phyloP scores from a whole-genome alignment of 306 rosid genomes.

The Oemleria cerasiformis region DNA sequence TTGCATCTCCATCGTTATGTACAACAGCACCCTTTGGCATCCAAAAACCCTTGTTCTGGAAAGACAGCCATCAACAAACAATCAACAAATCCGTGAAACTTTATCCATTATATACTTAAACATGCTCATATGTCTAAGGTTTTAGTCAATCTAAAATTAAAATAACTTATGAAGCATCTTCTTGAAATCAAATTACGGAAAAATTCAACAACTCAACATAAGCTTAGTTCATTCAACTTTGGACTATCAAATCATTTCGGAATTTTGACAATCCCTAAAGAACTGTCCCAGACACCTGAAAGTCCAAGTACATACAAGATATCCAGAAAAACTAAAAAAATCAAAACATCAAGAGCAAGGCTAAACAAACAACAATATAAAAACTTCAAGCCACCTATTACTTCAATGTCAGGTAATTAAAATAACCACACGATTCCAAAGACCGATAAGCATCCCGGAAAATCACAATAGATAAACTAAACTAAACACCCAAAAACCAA shows the following conservation, averaged over 20 bases:
- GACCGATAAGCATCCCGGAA: neutral
- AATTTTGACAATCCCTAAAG: neutral
- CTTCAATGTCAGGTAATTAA: neutral
- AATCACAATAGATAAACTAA: neutral
- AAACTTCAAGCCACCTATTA: neutral
- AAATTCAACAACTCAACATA: neutral
- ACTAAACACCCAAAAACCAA: neutral
- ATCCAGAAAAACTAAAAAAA: neutral
- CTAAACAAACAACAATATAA: neutral
- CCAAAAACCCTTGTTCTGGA: slow-evolving; percentile 74
- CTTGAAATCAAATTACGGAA: neutral
- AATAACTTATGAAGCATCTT: no score
- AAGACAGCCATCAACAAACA: slow-evolving; percentile 33
- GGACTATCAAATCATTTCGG: neutral
- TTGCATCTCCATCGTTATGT: slow-evolving; percentile 45
- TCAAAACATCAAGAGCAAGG: neutral
- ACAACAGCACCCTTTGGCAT: slow-evolving; percentile 54
- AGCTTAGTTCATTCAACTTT: neutral
- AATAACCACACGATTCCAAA: neutral
- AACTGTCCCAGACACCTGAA: neutral
- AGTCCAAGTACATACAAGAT: neutral
- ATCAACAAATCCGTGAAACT: neutral
- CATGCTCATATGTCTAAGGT: neutral
- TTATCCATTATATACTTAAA: neutral
- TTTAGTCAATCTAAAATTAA: neutral